Conservation (phyloP, 2,329 filamentous ascomycete species). For the Orbilia blumenaviensis region DNA sequence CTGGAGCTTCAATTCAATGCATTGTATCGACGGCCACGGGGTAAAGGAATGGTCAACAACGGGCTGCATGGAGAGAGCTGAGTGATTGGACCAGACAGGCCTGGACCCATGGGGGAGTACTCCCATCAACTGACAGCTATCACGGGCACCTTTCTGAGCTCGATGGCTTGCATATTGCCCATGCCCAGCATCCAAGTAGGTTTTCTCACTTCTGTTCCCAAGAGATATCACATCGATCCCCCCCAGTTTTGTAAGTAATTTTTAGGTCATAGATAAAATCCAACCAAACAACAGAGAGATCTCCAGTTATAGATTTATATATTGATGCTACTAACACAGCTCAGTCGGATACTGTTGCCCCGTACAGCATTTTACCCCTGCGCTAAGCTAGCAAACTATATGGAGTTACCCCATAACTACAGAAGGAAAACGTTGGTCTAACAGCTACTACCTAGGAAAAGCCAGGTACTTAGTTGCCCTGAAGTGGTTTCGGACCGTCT, state of each 20-base stretch:
- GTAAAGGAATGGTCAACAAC: neutral
- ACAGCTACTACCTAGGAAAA: too few species aligned
- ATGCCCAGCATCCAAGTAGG: too few species aligned
- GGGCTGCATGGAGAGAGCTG: neutral
- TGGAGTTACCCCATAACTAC: neutral
- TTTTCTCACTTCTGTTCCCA: neutral
- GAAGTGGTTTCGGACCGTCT: neutral
- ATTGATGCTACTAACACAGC: neutral
- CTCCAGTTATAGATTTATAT: neutral
- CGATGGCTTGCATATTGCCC: neutral
- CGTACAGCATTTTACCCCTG: constrained; percentile 7
- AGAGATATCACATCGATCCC: too few species aligned
- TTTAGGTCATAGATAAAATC: constrained; percentile 2
- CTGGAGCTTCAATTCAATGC: neutral
- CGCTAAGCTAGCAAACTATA: neutral
- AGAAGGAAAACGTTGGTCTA: neutral
- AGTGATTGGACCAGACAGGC: too few species aligned
- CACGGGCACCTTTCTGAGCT: constrained; percentile 2
- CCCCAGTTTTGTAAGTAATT: too few species aligned
- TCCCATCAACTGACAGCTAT: constrained; percentile 15
- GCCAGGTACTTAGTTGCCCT: neutral
- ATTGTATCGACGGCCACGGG: too few species aligned
- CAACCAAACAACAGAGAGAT: too few species aligned
- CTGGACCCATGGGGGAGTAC: neutral
- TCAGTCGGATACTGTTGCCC: constrained; percentile 13